A percentile compares a stretch with the other conserved stretches of the same genome.
phyloP scores from a whole-genome alignment of 495 filamentous ascomycete genomes.

The Penicillium crystallinum region DNA sequence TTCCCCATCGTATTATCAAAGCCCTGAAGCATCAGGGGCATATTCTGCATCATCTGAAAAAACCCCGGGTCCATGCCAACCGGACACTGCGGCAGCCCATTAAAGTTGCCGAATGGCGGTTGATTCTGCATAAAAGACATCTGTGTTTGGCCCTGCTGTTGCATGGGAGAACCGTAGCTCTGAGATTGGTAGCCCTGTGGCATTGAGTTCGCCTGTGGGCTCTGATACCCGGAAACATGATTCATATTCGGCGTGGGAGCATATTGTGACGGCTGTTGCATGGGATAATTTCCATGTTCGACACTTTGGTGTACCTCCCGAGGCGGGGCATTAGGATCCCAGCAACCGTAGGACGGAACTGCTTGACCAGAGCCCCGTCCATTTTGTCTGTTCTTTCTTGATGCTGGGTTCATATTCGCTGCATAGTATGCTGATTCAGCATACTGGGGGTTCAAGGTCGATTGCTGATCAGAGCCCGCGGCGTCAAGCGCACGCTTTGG shows the following conservation, averaged over 20 bases:
- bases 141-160: background rate
- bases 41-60: background rate
- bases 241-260: background rate
- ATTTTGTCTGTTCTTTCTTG: background rate
- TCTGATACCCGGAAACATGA: background rate
- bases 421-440: background rate
- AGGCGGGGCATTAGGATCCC: background rate
- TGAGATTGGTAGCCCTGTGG: background rate
- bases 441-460: background rate
- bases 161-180: background rate
- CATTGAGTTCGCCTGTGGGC: background rate
- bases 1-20: slow-evolving; percentile 1
- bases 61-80: slow-evolving; percentile 1
- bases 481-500: slow-evolving; percentile 12
- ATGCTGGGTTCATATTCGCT: background rate
- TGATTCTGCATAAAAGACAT: background rate
- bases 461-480: background rate
- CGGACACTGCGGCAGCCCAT: slow-evolving; percentile 14
- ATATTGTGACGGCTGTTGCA: background rate
- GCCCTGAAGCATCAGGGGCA: slow-evolving; percentile 7
- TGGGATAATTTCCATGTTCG: background rate
- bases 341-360: background rate
- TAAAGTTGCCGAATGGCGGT: slow-evolving; percentile 11
- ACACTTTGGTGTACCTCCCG: background rate
- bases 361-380: background rate